phyloP scores from a whole-genome alignment of 495 filamentous ascomycete genomes.

The Wilcoxina mikolae region DNA sequence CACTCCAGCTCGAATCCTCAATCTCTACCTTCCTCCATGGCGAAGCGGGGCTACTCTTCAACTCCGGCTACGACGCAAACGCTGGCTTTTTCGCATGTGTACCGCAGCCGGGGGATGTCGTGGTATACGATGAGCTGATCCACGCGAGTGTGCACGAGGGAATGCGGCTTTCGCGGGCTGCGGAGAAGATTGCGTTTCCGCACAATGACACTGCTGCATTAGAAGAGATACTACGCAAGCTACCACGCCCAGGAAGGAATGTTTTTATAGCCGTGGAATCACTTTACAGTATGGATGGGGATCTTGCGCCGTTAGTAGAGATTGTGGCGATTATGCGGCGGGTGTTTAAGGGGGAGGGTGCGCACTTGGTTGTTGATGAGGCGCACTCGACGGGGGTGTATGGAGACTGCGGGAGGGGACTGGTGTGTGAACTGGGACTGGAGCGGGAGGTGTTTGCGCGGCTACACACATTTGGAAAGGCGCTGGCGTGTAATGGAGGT shows the following conservation, averaged over 20 bases:
- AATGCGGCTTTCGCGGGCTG: constrained; percentile 51
- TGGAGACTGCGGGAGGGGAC: constrained; percentile 47
- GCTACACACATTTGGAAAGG: constrained; percentile 66
- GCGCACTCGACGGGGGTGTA: constrained; percentile 59
- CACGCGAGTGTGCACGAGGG: constrained; percentile 69
- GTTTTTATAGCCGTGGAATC: constrained; percentile 58
- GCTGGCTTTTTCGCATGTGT: constrained; percentile 50
- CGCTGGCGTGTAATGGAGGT: constrained; percentile 59
- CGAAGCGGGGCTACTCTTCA: constrained; percentile 51
- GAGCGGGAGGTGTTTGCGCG: constrained; percentile 52
- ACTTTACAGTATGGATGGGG: constrained; percentile 79
- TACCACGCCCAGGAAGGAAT: constrained; percentile 31
- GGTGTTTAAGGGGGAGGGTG: constrained; percentile 42
- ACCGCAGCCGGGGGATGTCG: constrained; percentile 52
- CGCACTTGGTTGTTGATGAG: constrained; percentile 56
- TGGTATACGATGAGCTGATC: constrained; percentile 59
- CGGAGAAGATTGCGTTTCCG: constrained; percentile 36
- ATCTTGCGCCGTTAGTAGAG: constrained; percentile 47
- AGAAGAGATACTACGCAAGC: constrained; percentile 23
- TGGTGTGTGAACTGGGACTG: constrained; percentile 52
- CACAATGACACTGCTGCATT: constrained; percentile 47
- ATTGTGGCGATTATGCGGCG: constrained; percentile 44
- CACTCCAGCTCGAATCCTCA: constrained; percentile 46
- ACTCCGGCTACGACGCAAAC: constrained; percentile 68
- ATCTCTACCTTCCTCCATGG: constrained; percentile 57